These are phyloP conservation scores for Fraxinus americana DNA, from an alignment of 257 asterid genomes.

Conservation along the genomic window DNA sequence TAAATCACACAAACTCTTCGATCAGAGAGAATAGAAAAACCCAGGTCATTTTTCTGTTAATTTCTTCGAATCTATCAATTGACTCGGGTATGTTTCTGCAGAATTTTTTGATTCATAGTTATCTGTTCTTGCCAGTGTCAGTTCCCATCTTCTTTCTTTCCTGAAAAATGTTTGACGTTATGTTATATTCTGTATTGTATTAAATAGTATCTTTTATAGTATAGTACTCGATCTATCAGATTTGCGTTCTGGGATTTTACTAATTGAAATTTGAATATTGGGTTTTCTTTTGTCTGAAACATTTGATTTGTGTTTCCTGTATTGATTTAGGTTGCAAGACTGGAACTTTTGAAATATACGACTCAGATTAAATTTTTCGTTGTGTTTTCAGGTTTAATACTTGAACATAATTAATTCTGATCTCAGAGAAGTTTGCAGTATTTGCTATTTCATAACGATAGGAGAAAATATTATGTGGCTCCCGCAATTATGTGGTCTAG, in stretches of 20 bases:
- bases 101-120: constrained; percentile 21
- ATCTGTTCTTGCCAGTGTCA: not conserved
- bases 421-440: constrained; percentile 4
- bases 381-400: constrained; percentile 1
- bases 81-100: constrained; percentile 18
- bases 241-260: not conserved
- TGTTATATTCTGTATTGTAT: not conserved
- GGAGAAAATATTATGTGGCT: constrained; percentile 6
- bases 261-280: not conserved
- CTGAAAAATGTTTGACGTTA: not conserved
- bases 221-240: not conserved
- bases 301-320: not conserved
- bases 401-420: not conserved
- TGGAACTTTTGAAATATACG: not conserved
- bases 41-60: constrained; percentile 25
- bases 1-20: not conserved
- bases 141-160: not conserved
- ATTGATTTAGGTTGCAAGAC: not conserved
- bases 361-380: not conserved
- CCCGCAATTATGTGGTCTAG: constrained; percentile 27
- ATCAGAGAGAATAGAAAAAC: not conserved
- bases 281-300: not conserved
- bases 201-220: no score
- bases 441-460: constrained; percentile 5
- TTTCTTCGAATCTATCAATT: not conserved